Conservation (phyloP, 495 filamentous ascomycete genomes). For the Hyaloscypha variabilis region DNA sequence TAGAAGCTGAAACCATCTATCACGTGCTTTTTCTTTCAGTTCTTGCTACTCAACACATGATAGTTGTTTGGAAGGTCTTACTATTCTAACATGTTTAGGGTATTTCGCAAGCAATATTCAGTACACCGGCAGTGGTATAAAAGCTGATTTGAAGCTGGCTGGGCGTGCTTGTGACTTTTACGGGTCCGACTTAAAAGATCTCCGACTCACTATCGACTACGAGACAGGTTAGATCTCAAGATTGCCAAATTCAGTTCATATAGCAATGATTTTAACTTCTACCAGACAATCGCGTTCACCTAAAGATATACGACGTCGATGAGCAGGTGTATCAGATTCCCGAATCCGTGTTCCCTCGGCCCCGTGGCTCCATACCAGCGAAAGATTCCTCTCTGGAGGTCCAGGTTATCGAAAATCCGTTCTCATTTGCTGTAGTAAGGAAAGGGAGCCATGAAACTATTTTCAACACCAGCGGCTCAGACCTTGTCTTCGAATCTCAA, state of each 20-base stretch:
- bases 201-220: slow-evolving; percentile 72
- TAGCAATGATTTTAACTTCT: background rate
- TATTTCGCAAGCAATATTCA: slow-evolving; percentile 68
- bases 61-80: background rate
- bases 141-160: slow-evolving; percentile 66
- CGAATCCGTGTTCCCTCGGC: slow-evolving; percentile 66
- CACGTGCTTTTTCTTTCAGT: background rate
- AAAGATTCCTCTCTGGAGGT: slow-evolving; percentile 60
- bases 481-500: slow-evolving; percentile 76
- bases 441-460: slow-evolving; percentile 63
- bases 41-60: background rate
- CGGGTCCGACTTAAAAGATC: slow-evolving; percentile 63
- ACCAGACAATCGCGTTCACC: slow-evolving; percentile 61
- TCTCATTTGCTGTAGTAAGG: slow-evolving; percentile 71
- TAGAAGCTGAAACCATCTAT: background rate
- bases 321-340: slow-evolving; percentile 80
- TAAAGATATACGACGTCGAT: slow-evolving; percentile 76
- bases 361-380: slow-evolving; percentile 31
- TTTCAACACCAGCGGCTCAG: slow-evolving; percentile 70
- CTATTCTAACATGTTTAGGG: slow-evolving; percentile 56
- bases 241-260: background rate
- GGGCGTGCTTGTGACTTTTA: slow-evolving; percentile 70
- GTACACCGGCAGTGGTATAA: slow-evolving; percentile 49
- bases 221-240: slow-evolving; percentile 61
- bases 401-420: slow-evolving; percentile 64